Base-by-base conservation (phyloP, 2,329 filamentous ascomycete species). In the Epichloe glyceriae region DNA sequence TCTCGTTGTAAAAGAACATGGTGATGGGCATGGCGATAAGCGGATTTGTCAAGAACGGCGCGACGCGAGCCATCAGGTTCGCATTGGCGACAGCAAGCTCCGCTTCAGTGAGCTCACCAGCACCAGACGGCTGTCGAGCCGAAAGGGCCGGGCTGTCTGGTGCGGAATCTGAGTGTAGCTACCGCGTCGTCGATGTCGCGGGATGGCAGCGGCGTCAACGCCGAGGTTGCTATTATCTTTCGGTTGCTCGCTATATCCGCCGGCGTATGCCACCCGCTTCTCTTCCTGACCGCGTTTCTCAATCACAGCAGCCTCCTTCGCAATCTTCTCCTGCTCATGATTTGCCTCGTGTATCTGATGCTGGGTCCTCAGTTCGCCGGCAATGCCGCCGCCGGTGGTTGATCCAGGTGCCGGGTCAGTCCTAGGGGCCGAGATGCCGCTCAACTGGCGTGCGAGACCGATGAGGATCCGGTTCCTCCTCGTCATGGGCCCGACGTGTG, bases 1-100 rank as follows among this genome's bases (percentile, higher is more conserved):
- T 70, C 14, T 94, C 82, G 60, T 97, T 93, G 69, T 94, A 98
- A 67, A 98, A 97, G 72, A 97, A 96, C 1, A 95, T 74, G 0
- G 89, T 96, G 49, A 98, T 84, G 0, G 90, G 84, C 19, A 82
- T 78, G 47, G 85, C 79, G 1, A 84, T 80, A 51, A 90, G 72
- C 0, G 93, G 88, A 40, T 83, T 90, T 1, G 88, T 88, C 70
- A 98, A 78, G 64, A 98, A 98, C 0, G 93, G 93, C 14, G 82
- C 83, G 42, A 98, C 75, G 49, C 93, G 79, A 49, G 87, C 83
- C 82, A 96, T 88, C 43, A 98, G 74, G 61, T 95, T 88, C 10
- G 82, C 78, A 64, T 98, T 96, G 1, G 91, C 90, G 20, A 83
- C 72, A 0, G 80, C 73, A 11, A 96, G 70, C 63, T 98, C 88